Evolutionary conservation across 352 stramenopile genomes (phyloP).

Genomic region (Pythium apleroticum): DNA sequence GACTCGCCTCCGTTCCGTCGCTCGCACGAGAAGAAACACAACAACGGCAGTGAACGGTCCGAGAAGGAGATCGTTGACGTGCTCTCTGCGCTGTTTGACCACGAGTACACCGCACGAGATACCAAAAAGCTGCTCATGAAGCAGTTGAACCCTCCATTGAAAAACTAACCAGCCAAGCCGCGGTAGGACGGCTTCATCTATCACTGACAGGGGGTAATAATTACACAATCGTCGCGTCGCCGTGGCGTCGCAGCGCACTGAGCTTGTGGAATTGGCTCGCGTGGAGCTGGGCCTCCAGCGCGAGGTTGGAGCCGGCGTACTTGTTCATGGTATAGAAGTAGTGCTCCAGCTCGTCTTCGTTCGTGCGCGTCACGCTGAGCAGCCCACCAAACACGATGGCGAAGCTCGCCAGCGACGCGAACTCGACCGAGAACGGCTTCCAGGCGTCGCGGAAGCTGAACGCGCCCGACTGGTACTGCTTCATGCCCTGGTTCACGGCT

Average conservation of each 20-base stretch:
- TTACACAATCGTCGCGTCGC: constrained; percentile 37
- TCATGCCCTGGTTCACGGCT: constrained; percentile 34
- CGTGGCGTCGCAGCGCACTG: constrained; percentile 34
- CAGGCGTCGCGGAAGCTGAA: constrained; percentile 38
- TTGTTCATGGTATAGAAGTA: constrained; percentile 19
- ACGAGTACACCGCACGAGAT: constrained; percentile 53
- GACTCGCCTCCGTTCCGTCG: constrained; percentile 26
- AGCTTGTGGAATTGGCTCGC: constrained; percentile 40
- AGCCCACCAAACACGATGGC: constrained; percentile 41
- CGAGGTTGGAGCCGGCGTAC: constrained; percentile 33
- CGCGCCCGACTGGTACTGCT: constrained; percentile 35
- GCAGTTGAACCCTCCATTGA: constrained; percentile 26
- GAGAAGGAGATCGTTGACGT: constrained; percentile 28
- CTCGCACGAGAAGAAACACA: background rate
- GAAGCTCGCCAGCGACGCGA: constrained; percentile 42
- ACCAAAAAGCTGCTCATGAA: constrained; percentile 45
- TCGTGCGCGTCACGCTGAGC: constrained; percentile 29
- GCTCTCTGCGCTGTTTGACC: constrained; percentile 39
- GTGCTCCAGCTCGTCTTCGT: constrained; percentile 24
- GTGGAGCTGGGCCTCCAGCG: constrained; percentile 40
- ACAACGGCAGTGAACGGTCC: background rate
- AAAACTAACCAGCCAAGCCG: constrained; percentile 14
- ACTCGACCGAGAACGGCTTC: constrained; percentile 38
- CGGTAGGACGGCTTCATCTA: background rate
- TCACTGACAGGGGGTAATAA: too few species aligned